phyloP scores from a whole-genome alignment of 202 grass and related monocot species.

The Hordeum pubiflorum region DNA sequence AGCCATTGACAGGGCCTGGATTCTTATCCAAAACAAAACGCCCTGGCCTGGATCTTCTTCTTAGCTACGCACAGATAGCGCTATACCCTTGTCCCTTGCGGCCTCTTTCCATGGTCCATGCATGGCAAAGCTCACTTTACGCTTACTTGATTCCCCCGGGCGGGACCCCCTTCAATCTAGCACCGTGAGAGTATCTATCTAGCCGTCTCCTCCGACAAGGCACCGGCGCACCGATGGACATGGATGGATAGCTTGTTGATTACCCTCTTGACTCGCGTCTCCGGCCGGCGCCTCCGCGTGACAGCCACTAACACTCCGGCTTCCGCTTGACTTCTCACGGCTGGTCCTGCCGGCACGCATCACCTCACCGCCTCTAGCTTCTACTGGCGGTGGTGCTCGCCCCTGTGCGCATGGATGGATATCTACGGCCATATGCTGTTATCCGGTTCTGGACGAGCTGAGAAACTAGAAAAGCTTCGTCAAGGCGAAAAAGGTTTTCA shows the following conservation, averaged over 20 bases:
- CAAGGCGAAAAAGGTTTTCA: not conserved
- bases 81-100: not conserved
- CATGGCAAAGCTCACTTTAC: conserved; percentile 6
- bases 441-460: not conserved
- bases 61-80: not conserved
- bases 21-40: not conserved
- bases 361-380: not conserved
- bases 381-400: not conserved
- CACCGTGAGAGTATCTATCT: not conserved
- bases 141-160: conserved; percentile 8
- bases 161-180: not conserved
- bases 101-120: not conserved
- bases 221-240: not conserved
- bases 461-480: not conserved
- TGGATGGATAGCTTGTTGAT: not conserved
- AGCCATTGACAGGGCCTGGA: not conserved
- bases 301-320: not conserved
- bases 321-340: not conserved
- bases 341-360: not conserved
- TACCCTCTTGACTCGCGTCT: conserved; percentile 12
- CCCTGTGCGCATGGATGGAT: not conserved
- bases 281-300: conserved; percentile 19
- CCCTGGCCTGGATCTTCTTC: not conserved
- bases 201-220: not conserved
- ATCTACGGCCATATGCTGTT: not conserved